Conservation (phyloP, 495 filamentous ascomycete species). For the Xylaria castorea region DNA sequence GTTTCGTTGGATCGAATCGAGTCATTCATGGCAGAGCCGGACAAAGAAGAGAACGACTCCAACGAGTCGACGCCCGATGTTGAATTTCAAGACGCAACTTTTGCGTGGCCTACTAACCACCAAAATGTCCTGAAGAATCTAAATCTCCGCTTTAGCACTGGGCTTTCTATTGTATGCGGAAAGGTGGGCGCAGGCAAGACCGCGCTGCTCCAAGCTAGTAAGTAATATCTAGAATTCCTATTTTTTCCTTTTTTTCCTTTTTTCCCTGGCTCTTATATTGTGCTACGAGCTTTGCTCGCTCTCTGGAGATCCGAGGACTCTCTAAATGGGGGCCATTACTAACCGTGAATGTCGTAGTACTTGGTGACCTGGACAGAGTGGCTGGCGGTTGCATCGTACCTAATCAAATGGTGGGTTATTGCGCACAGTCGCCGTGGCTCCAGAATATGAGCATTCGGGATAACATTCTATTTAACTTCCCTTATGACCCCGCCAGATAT, state of each 20-base stretch:
- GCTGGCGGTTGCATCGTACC: conserved; percentile 65
- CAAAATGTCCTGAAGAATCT: conserved; percentile 69
- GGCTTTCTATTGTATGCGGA: conserved; percentile 69
- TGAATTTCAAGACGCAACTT: conserved; percentile 67
- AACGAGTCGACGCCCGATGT: conserved; percentile 45
- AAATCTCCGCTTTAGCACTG: conserved; percentile 63
- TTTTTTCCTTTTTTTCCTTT: background rate
- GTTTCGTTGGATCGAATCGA: conserved; percentile 81
- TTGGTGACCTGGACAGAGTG: conserved; percentile 77
- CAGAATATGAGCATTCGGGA: conserved; percentile 90
- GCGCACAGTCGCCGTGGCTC: conserved; percentile 85
- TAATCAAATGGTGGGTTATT: conserved; percentile 78
- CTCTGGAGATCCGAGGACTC: background rate
- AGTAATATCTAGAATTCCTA: background rate
- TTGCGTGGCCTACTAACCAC: conserved; percentile 74
- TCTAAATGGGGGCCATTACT: background rate
- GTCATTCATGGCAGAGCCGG: conserved; percentile 81
- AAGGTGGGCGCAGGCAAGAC: conserved; percentile 84
- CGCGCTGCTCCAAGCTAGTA: conserved; percentile 71
- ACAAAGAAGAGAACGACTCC: conserved; percentile 59
- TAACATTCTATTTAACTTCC: conserved; percentile 80
- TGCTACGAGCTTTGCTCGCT: background rate
- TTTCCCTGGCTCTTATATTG: no score
- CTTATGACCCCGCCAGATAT: conserved; percentile 81
- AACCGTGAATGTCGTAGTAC: conserved; percentile 40